A percentile compares a stretch with the other conserved stretches of the same genome.
Conservation (phyloP, 441 rosid genomes). For the Gossypium gossypioides region DNA sequence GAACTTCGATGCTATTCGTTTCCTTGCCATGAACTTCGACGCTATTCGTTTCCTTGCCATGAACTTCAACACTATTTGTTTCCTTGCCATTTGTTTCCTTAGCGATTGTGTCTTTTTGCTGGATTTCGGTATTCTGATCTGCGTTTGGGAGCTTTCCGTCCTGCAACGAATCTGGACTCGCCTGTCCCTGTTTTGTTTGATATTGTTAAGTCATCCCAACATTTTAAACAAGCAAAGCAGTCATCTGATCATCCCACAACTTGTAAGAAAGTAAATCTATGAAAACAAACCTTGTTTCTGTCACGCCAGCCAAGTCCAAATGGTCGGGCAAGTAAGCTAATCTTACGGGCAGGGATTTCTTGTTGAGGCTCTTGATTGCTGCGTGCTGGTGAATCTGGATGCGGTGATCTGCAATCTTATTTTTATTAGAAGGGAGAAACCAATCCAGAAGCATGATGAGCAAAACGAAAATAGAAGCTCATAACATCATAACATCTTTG, state of each 20-base stretch:
- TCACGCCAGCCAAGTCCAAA: constrained; percentile 98
- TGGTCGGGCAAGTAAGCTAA: constrained; percentile 70
- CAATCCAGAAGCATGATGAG: not conserved
- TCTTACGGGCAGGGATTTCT: constrained; percentile 67
- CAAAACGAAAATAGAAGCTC: not conserved
- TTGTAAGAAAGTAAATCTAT: not conserved
- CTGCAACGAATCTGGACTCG: constrained; percentile 23
- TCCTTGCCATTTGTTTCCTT: constrained; percentile 22
- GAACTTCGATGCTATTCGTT: constrained; percentile 1
- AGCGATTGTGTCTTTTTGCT: constrained; percentile 27
- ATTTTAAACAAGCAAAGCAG: not conserved
- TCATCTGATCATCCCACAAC: not conserved
- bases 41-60: constrained; percentile 10
- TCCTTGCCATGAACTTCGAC: not conserved
- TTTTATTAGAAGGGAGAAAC: constrained; percentile 6
- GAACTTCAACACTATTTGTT: not conserved
- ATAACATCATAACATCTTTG: not conserved
- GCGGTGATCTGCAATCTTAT: constrained; percentile 33
- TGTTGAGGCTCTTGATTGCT: constrained; percentile 51
- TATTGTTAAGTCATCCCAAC: not conserved
- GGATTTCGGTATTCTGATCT: constrained; percentile 19
- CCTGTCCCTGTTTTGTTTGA: constrained; percentile 30
- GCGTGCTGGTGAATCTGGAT: constrained; percentile 39
- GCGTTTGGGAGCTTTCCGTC: constrained; percentile 27
- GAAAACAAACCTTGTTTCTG: constrained; percentile 61